These are phyloP conservation scores for Senecio squalidus DNA, from an alignment of 140 eudicot species.

Conservation along the genomic window DNA sequence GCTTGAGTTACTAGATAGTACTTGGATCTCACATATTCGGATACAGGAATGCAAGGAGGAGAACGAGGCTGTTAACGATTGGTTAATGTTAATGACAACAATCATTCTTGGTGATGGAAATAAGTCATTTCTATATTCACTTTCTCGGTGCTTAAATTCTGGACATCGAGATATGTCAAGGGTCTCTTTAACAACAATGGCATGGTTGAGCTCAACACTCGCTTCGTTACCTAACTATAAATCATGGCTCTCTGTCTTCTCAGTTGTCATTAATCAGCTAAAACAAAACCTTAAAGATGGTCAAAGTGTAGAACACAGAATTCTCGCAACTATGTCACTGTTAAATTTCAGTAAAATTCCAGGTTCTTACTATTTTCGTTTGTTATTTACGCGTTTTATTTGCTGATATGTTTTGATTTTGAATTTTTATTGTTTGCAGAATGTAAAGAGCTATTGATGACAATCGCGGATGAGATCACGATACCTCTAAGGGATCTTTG, in stretches of 20 bases:
- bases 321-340: slow-evolving; percentile 7
- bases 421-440: neutral
- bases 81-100: neutral
- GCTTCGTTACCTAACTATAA: neutral
- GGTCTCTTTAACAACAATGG: slow-evolving; percentile 6
- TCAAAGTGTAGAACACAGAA: slow-evolving; percentile 1
- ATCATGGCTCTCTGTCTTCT: neutral
- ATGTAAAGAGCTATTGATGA: slow-evolving; percentile 4
- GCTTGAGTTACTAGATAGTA: neutral
- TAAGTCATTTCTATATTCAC: neutral
- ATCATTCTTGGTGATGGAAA: neutral
- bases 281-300: slow-evolving; percentile 10
- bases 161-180: neutral
- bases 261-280: slow-evolving; percentile 1
- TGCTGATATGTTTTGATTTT: no score
- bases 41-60: neutral
- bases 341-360: slow-evolving; percentile 7
- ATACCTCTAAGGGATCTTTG: slow-evolving; percentile 3
- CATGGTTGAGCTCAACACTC: slow-evolving; percentile 6
- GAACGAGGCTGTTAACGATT: neutral
- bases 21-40: no score
- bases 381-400: no score
- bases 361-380: neutral
- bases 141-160: slow-evolving; percentile 5
- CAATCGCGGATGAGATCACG: slow-evolving; percentile 1